Evolutionary conservation across 306 rosid genomes (phyloP).

Genomic region (Quercus agrifolia): DNA sequence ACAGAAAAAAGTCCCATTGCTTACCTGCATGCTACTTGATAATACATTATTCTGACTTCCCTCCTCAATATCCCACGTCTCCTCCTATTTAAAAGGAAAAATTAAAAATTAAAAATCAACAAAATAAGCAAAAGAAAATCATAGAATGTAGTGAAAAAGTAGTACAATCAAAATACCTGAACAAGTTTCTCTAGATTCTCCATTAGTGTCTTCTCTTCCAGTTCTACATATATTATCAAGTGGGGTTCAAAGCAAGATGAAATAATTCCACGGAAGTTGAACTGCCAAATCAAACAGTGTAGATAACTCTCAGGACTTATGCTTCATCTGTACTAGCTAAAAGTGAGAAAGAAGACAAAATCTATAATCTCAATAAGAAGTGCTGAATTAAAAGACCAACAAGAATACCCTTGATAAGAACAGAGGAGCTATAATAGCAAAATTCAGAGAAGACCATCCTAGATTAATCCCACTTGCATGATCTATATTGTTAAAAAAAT

Average conservation of each 20-base stretch:
- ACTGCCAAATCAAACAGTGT: conserved; percentile 64
- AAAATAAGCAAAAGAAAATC: conserved; percentile 10
- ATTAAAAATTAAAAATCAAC: not conserved
- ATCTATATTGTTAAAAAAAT: conserved; percentile 16
- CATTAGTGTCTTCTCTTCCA: conserved; percentile 97
- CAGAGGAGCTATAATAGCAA: not conserved
- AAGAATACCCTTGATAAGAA: not conserved
- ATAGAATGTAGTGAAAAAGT: conserved; percentile 11
- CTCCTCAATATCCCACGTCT: conserved; percentile 97
- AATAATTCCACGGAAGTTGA: conserved; percentile 97
- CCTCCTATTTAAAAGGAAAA: conserved; percentile 57
- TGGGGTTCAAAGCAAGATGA: conserved; percentile 99
- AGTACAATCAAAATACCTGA: conserved; percentile 60
- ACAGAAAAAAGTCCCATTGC: conserved; percentile 16
- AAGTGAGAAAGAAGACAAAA: conserved; percentile 9
- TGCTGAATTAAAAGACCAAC: not conserved
- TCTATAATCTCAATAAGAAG: conserved; percentile 11
- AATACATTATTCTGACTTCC: conserved; percentile 95
- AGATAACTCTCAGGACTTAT: conserved; percentile 26
- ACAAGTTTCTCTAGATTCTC: conserved; percentile 94
- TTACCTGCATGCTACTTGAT: conserved; percentile 98
- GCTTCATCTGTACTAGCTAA: conserved; percentile 16
- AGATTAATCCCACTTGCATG: conserved; percentile 14
- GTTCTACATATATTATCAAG: conserved; percentile 80
- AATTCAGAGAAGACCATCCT: not conserved